These are phyloP conservation scores for Xylariaceae sp. DNA, from an alignment of 2,329 filamentous ascomycete genomes.

Conservation along the genomic window DNA sequence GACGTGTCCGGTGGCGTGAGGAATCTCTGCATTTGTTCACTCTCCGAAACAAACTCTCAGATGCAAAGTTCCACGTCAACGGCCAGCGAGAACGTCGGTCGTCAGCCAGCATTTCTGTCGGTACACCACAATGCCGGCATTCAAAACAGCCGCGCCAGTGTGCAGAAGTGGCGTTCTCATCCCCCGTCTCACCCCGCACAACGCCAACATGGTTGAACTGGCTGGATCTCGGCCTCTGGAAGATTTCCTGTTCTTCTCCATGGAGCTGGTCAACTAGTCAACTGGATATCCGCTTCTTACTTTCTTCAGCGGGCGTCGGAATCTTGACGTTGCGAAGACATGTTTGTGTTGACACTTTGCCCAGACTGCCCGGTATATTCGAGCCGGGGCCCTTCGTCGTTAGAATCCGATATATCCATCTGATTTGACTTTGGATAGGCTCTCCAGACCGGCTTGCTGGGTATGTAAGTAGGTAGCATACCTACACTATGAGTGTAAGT, in stretches of 20 bases:
- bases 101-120: constrained; percentile 1
- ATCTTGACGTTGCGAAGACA: not conserved
- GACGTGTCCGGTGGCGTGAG: constrained; percentile 2
- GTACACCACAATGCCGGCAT: not conserved
- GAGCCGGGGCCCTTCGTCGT: not conserved
- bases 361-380: not conserved
- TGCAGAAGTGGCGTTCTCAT: not conserved
- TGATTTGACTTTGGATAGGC: not conserved
- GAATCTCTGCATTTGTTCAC: constrained; percentile 1
- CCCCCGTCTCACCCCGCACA: not conserved
- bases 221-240: not conserved
- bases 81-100: not conserved
- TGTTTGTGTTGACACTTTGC: not conserved
- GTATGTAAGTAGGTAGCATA: not conserved
- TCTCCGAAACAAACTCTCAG: constrained; percentile 7
- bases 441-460: not conserved
- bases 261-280: not conserved
- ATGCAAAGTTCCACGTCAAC: constrained; percentile 8
- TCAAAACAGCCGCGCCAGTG: not conserved
- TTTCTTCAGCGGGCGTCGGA: not conserved
- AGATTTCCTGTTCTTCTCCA: no score
- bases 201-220: not conserved
- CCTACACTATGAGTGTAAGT: not conserved
- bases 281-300: not conserved
- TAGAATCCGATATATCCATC: not conserved